Evolutionary conservation across 805 yeast species (phyloP).

Genomic region (Candida insectalens): DNA sequence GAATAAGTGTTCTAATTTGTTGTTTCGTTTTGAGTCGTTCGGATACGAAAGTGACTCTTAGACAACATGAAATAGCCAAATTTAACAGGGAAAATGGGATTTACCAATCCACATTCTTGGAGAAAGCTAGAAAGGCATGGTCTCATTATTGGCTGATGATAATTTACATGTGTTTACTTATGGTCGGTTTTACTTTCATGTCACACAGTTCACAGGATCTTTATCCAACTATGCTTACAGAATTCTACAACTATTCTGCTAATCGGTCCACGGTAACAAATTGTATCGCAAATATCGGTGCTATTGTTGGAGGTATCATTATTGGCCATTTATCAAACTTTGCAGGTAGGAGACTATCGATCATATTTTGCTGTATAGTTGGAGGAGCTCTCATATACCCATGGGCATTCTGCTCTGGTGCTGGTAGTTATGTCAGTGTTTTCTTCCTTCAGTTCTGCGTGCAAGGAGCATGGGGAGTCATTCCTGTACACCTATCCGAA

Average conservation of each 20-base stretch:
- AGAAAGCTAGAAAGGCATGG: conserved; percentile 26
- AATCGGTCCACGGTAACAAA: conserved; percentile 45
- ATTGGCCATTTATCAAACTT: conserved; percentile 48
- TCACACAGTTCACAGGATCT: conserved; percentile 59
- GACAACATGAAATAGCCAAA: conserved; percentile 27
- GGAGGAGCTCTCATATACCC: conserved; percentile 61
- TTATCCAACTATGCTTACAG: conserved; percentile 43
- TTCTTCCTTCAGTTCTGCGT: conserved; percentile 55
- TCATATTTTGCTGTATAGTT: conserved; percentile 38
- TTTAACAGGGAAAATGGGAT: conserved; percentile 22
- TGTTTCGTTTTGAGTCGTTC: conserved; percentile 34
- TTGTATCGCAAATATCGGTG: conserved; percentile 50
- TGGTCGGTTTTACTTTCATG: conserved; percentile 57
- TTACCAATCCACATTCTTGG: conserved; percentile 22
- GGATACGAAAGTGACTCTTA: conserved; percentile 43
- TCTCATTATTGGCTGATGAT: conserved; percentile 49
- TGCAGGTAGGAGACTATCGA: conserved; percentile 44
- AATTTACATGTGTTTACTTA: conserved; percentile 44
- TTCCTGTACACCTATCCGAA: conserved; percentile 53
- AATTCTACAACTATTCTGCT: conserved; percentile 31
- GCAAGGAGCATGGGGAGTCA: conserved; percentile 64
- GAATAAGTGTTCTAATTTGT: conserved; percentile 34
- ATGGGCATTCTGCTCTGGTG: conserved; percentile 40
- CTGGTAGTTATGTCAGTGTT: conserved; percentile 47
- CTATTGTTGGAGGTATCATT: conserved; percentile 43